A percentile compares a stretch with the other conserved stretches of the same genome.
These are phyloP conservation scores for Rhizophora apiculata DNA, from an alignment of 345 rosid genomes.

Conservation along the genomic window DNA sequence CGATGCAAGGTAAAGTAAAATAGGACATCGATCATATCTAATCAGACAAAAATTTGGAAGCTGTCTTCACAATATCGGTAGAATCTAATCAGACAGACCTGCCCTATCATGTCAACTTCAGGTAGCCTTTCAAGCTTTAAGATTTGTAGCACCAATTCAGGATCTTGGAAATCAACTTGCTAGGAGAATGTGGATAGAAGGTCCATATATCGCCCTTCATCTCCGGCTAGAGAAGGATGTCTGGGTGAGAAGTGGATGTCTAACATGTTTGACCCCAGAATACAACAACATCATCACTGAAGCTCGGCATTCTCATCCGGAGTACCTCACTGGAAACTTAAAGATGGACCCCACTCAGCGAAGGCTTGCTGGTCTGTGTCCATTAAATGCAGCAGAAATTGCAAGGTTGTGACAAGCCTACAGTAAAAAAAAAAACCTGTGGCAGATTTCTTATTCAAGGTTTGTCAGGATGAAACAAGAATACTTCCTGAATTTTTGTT, in stretches of 20 bases:
- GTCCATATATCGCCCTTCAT: slow-evolving; percentile 69
- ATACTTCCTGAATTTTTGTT: not conserved
- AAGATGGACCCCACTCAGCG: slow-evolving; percentile 43
- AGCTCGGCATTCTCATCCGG: slow-evolving; percentile 22
- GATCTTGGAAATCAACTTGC: slow-evolving; percentile 60
- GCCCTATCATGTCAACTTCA: slow-evolving; percentile 12
- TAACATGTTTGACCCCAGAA: slow-evolving; percentile 56
- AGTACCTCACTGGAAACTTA: slow-evolving; percentile 12
- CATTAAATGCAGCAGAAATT: slow-evolving; percentile 59
- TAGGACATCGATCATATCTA: too few species aligned
- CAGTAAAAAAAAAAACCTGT: not conserved
- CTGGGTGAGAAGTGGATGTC: slow-evolving; percentile 78
- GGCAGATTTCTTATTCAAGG: not conserved
- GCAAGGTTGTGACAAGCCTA: slow-evolving; percentile 38
- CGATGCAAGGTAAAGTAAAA: slow-evolving; percentile 52
- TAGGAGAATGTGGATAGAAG: slow-evolving; percentile 78
- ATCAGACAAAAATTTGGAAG: not conserved
- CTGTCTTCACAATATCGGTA: not conserved
- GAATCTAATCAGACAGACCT: not conserved
- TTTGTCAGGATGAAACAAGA: not conserved
- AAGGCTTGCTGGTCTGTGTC: slow-evolving; percentile 64
- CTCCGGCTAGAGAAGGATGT: slow-evolving; percentile 74
- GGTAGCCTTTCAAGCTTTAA: slow-evolving; percentile 75
- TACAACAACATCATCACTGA: slow-evolving; percentile 43
- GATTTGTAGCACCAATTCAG: slow-evolving; percentile 53